These are phyloP conservation scores for Teunomyces tritomae DNA, from an alignment of 805 yeast genomes.

Conservation along the genomic window DNA sequence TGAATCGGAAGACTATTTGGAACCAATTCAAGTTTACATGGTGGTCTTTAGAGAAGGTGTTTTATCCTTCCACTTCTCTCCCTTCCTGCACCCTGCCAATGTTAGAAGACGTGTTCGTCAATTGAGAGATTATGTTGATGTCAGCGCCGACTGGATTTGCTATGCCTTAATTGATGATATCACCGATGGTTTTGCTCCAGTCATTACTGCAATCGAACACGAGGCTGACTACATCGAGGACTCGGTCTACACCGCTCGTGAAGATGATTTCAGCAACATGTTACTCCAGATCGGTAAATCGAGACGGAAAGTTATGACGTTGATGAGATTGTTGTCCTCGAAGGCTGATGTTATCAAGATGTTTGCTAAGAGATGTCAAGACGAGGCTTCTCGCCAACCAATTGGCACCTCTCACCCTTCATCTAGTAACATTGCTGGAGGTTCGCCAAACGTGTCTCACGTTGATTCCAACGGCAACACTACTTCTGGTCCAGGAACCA, in stretches of 20 bases:
- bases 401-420: constrained; percentile 7
- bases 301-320: constrained; percentile 27
- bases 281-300: constrained; percentile 26
- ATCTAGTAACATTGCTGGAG: constrained; percentile 13
- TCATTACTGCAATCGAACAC: constrained; percentile 25
- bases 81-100: constrained; percentile 26
- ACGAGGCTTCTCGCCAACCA: constrained; percentile 17
- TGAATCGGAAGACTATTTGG: constrained; percentile 30
- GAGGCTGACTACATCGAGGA: constrained; percentile 31
- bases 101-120: constrained; percentile 29
- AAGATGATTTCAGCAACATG: constrained; percentile 22
- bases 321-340: constrained; percentile 28
- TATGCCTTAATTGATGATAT: constrained; percentile 31
- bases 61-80: constrained; percentile 27
- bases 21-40: constrained; percentile 28
- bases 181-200: constrained; percentile 30
- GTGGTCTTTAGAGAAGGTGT: constrained; percentile 30
- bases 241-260: constrained; percentile 23
- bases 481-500: constrained; percentile 22
- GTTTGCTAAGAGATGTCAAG: constrained; percentile 30
- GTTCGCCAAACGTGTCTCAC: not conserved
- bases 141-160: constrained; percentile 30
- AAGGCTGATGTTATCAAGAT: constrained; percentile 29
- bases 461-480: constrained; percentile 12
- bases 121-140: constrained; percentile 28